A percentile compares a stretch with the other conserved stretches of the same genome.
Evolutionary conservation across 2,329 filamentous ascomycete genomes (phyloP).

Genomic region (Ophiostoma angusticollis): DNA sequence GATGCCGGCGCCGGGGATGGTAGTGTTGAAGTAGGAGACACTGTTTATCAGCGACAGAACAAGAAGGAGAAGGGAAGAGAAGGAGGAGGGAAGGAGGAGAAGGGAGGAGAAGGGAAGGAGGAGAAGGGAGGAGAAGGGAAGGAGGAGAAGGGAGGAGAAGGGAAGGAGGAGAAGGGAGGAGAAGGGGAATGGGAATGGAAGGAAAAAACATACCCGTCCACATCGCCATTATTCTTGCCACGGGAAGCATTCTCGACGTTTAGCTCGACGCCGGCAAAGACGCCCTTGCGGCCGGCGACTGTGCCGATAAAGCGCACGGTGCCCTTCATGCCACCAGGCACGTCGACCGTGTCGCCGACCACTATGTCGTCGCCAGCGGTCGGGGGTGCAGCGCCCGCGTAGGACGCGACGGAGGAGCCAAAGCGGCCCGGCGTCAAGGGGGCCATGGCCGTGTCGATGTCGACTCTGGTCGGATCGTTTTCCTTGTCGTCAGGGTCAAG

Average conservation of each 20-base stretch:
- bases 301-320: constrained; percentile 77
- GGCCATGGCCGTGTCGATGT: constrained; percentile 26
- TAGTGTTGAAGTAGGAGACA: constrained; percentile 69
- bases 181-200: background rate
- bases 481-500: constrained; percentile 3
- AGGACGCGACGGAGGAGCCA: constrained; percentile 15
- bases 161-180: background rate
- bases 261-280: constrained; percentile 87
- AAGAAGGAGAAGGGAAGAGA: constrained; percentile 3
- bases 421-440: constrained; percentile 38
- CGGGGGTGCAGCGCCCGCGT: constrained; percentile 15
- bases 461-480: constrained; percentile 21
- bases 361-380: constrained; percentile 41
- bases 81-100: constrained; percentile 2
- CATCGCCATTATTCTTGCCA: constrained; percentile 93
- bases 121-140: too few species aligned
- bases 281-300: constrained; percentile 79
- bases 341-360: constrained; percentile 76
- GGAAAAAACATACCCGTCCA: constrained; percentile 60
- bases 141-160: constrained; percentile 7
- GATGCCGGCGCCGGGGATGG: constrained; percentile 70
- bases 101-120: background rate
- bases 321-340: constrained; percentile 85
- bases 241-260: constrained; percentile 64
- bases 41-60: too few species aligned